Evolutionary conservation across 768 basidiomycete species (phyloP), one percentile per base, ranked within the genome.

Genomic region (Myochromella boudieri): DNA sequence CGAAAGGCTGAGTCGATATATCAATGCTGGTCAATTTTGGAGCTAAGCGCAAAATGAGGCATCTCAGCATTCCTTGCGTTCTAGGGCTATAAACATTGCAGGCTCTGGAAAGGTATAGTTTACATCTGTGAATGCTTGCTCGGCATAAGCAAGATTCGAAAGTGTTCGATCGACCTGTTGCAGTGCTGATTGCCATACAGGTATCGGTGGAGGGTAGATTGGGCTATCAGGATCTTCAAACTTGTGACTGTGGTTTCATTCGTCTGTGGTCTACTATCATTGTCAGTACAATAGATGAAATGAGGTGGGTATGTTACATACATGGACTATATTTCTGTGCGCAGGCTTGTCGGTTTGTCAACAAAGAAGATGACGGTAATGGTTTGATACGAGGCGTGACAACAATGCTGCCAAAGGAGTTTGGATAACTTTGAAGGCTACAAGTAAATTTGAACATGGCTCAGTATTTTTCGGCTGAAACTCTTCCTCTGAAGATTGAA

Each of bases 41-140:
- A 53, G 43, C 47, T 47, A 53, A 12, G 21, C 37, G 7, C 21
- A 9, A 6, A 53, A 37, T 3, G 25, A 31, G 9, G 20, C 26
- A 9, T 41, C 17, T 22, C 24, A 20, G 6, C 21, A 17, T 4
- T 22, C 37, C 2, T 3, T 3, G 1, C 12, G 34, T 12, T 53
- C 20, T 0, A 41, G 21, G 3, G 38, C 11, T 2, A 53, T 9
- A 12, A 53, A 31, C 2, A 29, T 21, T 1, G 52, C 47, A 4
- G 47, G 47, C 21, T 53, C 39, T 3, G 38, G 28, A 44, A 53
- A 53, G 0, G 33, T 27, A 20, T 52, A 52, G 6, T 41, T 41
- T 17, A 31, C 22, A 9, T 53, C 43, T 2, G 36, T 46, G 5
- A n/a, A 14, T 2, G 33, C 3, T 21, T 42, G 18, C 0, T 48